phyloP scores from a whole-genome alignment of 352 stramenopile genomes.

The Pythium myriotylum region DNA sequence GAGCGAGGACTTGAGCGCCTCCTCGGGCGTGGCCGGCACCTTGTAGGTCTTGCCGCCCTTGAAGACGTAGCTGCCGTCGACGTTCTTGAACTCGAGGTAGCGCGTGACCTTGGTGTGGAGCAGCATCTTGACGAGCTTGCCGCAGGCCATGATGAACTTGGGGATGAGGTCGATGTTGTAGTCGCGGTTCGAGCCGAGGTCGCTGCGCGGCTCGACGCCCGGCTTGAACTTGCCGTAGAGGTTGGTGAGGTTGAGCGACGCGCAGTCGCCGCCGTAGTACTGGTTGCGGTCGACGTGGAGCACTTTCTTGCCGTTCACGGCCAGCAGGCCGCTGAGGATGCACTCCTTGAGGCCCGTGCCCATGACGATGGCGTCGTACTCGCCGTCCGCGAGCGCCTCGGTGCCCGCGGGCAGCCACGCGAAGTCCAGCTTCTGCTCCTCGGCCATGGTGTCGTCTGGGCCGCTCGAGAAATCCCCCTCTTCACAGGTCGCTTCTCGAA shows the following conservation, averaged over 20 bases:
- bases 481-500: slow-evolving; percentile 7
- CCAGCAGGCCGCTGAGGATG: slow-evolving; percentile 97
- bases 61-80: slow-evolving; percentile 99
- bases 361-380: slow-evolving; percentile 99
- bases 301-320: slow-evolving; percentile 94
- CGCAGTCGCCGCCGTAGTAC: slow-evolving; percentile 98
- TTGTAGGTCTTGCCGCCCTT: slow-evolving; percentile 97
- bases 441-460: slow-evolving; percentile 35
- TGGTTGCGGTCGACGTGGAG: slow-evolving; percentile 97
- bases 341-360: slow-evolving; percentile 99
- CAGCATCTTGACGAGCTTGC: slow-evolving; percentile 99
- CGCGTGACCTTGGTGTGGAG: slow-evolving; percentile 97
- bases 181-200: slow-evolving; percentile 96
- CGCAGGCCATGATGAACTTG: slow-evolving; percentile 99
- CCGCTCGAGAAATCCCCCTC: neutral
- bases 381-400: slow-evolving; percentile 96
- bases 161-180: slow-evolving; percentile 99
- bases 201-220: slow-evolving; percentile 54
- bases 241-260: slow-evolving; percentile 98
- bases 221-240: slow-evolving; percentile 96
- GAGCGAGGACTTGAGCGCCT: slow-evolving; percentile 95
- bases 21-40: slow-evolving; percentile 96
- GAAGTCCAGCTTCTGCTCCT: slow-evolving; percentile 85
- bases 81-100: slow-evolving; percentile 99
- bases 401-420: slow-evolving; percentile 94